Evolutionary conservation across 345 rosid species (phyloP).

Genomic region (Euclidium syriacum): DNA sequence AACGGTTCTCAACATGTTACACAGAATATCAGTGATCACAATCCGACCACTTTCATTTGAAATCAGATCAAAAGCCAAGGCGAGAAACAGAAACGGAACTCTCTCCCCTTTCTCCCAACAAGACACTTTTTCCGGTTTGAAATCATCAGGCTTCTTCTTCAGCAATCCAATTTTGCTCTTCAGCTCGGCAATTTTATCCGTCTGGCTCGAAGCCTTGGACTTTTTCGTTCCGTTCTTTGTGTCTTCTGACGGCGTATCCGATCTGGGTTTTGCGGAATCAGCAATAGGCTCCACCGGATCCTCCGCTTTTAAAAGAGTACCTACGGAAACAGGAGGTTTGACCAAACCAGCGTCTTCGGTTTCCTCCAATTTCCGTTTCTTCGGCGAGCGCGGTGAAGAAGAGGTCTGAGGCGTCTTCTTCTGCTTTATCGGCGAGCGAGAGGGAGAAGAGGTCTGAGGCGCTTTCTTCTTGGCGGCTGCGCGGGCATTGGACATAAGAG

Average conservation of each 20-base stretch:
- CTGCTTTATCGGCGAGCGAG: no score
- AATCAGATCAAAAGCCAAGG: constrained; percentile 67
- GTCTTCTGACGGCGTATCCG: constrained; percentile 15
- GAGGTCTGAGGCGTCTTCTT: constrained; percentile 31
- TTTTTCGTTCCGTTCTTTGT: constrained; percentile 20
- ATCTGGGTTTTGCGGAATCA: constrained; percentile 21
- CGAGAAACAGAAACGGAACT: constrained; percentile 74
- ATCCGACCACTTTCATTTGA: constrained; percentile 67
- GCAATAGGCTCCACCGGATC: not conserved
- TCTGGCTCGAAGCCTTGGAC: constrained; percentile 24
- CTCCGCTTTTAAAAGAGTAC: constrained; percentile 18
- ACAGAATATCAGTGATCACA: constrained; percentile 77
- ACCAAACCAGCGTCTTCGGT: constrained; percentile 13
- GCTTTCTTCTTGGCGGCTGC: constrained; percentile 51
- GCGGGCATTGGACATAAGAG: constrained; percentile 80
- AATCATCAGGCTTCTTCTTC: constrained; percentile 67
- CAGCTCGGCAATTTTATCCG: constrained; percentile 38
- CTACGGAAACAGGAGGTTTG: constrained; percentile 1
- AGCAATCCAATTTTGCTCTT: constrained; percentile 52
- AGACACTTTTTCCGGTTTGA: constrained; percentile 49
- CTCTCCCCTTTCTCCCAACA: constrained; percentile 68
- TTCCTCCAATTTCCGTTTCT: constrained; percentile 40
- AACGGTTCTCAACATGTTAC: constrained; percentile 82
- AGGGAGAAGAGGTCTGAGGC: constrained; percentile 14
- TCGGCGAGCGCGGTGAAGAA: constrained; percentile 35